Evolutionary conservation across 495 filamentous ascomycete genomes (phyloP).

Genomic region (Penicillium verhagenii): DNA sequence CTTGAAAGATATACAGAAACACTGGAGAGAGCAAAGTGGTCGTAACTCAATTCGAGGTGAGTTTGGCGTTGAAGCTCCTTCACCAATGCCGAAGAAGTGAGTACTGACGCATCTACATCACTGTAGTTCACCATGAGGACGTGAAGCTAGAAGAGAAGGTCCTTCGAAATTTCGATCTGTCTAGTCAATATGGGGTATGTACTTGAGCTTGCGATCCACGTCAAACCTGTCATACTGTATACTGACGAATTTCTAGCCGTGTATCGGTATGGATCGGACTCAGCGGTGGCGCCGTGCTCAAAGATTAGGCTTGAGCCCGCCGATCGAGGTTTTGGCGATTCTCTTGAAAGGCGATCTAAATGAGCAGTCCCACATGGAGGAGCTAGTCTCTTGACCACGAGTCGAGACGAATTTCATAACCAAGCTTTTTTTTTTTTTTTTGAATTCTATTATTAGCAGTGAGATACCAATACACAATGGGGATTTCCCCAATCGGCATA

Average conservation of each 20-base stretch:
- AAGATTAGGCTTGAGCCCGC: slow-evolving; percentile 73
- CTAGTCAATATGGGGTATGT: slow-evolving; percentile 84
- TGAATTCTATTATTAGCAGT: not conserved
- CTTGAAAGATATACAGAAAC: slow-evolving; percentile 62
- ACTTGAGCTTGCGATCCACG: not conserved
- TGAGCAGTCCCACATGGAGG: slow-evolving; percentile 76
- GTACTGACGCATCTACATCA: slow-evolving; percentile 7
- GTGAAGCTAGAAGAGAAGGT: slow-evolving; percentile 78
- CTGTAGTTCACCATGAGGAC: slow-evolving; percentile 67
- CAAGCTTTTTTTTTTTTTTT: not conserved
- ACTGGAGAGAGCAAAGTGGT: slow-evolving; percentile 69
- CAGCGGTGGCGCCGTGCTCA: slow-evolving; percentile 90
- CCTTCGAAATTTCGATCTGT: slow-evolving; percentile 84
- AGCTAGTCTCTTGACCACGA: slow-evolving; percentile 60
- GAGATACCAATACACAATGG: slow-evolving; percentile 1
- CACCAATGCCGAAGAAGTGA: not conserved
- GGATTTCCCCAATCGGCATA: too few species aligned
- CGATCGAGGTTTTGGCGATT: slow-evolving; percentile 88
- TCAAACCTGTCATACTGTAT: not conserved
- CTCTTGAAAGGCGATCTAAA: slow-evolving; percentile 62
- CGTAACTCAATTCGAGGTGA: slow-evolving; percentile 52
- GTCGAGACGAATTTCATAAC: not conserved
- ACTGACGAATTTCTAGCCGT: slow-evolving; percentile 60
- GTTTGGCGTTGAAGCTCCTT: slow-evolving; percentile 4
- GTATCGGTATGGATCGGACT: slow-evolving; percentile 76